These are phyloP conservation scores for Sequoia sempervirens DNA, from an alignment of 75 land plant genomes.

Conservation along the genomic window DNA sequence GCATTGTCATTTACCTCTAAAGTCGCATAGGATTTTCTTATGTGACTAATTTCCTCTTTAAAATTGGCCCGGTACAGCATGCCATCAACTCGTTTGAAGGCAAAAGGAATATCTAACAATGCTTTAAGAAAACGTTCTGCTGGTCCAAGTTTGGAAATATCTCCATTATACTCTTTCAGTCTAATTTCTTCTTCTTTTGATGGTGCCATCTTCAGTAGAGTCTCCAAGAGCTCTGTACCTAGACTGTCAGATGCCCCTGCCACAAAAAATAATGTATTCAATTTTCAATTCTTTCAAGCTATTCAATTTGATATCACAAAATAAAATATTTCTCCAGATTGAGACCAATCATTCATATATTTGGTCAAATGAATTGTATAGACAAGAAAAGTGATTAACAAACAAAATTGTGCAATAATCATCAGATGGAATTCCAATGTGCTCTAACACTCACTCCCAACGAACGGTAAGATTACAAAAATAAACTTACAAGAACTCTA, in stretches of 20 bases:
- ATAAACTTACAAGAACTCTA: neutral
- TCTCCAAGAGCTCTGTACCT: slow-evolving; percentile 62
- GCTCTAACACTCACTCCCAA: neutral
- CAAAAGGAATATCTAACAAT: slow-evolving; percentile 78
- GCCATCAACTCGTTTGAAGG: slow-evolving; percentile 72
- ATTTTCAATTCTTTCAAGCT: neutral
- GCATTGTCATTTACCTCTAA: slow-evolving; percentile 54
- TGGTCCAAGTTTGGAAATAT: slow-evolving; percentile 53
- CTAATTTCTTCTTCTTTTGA: slow-evolving; percentile 70
- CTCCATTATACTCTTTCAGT: slow-evolving; percentile 51
- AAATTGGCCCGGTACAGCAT: slow-evolving; percentile 73
- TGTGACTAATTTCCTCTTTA: slow-evolving; percentile 64
- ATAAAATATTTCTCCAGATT: neutral
- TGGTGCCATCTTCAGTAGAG: slow-evolving; percentile 69
- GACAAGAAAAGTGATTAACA: neutral
- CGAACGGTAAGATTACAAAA: neutral
- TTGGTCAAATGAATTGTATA: neutral
- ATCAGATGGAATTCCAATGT: neutral
- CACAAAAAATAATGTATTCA: neutral
- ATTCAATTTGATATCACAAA: slow-evolving; percentile 1
- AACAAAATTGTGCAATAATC: neutral
- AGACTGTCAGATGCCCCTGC: slow-evolving; percentile 51
- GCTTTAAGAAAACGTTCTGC: slow-evolving; percentile 79
- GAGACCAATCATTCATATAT: neutral
- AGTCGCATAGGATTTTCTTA: slow-evolving; percentile 50